Evolutionary conservation across 768 basidiomycete species (phyloP), one percentile per base, ranked within the genome.

Genomic region (Rhodocollybia butyracea): DNA sequence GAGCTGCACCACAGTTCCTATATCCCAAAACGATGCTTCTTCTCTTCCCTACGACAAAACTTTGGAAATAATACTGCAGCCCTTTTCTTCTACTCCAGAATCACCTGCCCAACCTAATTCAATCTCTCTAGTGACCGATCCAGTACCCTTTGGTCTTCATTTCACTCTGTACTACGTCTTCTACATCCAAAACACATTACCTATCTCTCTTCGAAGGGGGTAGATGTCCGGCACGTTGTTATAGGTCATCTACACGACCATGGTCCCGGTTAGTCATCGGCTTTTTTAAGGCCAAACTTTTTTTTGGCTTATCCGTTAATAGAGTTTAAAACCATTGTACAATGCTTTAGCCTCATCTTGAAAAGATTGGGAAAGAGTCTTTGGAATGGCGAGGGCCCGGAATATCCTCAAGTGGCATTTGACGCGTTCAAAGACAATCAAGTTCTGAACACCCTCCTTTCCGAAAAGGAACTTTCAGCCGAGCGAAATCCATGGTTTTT

Each of bases 361-460:
- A 79, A 82, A 57, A 80, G 85, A 22, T 64, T 87, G 48, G 77
- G 76, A 0, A 60, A 69, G 2, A 64, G 74, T 11, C 66, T 93
- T 13, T 98, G 96, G 95, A 66, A 74, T 19, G 81, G 78, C 27
- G 86, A 90, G 60, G 79, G 80, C 1, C 74, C 82, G 4, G 86
- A 91, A 62, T 90, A 86, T 63, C 87, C 93, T 2, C 81, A 85
- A 60, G 78, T 88, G 32, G 79, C 93, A 6, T 87, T 96, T 62
- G 91, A 91, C 63, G 80, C 86, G 13, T 80, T 98, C 64, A 89
- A 89, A 66, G 86, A 91, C 64, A 98, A 96, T 66, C 66, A 74
- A 2, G 73, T 76, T 5, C 87, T 81, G 63, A 63, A 72, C 31
- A 67, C 75, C 29, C 67, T 81, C 39, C 59, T 90, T 12, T 72